A percentile compares a stretch with the other conserved stretches of the same genome.
Conservation (phyloP, 192 early-diverging fungal genomes). For the Gigaspora rosea region DNA sequence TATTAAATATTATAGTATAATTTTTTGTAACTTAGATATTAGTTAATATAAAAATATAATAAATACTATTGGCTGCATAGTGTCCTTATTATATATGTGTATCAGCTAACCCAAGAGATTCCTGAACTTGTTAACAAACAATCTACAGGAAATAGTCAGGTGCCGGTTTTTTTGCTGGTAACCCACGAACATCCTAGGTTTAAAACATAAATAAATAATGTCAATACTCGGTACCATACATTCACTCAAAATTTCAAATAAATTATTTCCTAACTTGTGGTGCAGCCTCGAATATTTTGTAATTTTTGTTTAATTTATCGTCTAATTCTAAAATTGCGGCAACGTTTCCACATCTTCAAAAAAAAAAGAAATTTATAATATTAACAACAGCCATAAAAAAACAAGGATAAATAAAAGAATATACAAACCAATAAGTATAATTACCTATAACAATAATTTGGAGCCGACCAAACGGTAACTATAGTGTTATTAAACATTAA, state of each 20-base stretch:
- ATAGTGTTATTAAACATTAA: slow-evolving; percentile 94
- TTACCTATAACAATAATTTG: slow-evolving; percentile 97
- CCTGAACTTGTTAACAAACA: too few species aligned
- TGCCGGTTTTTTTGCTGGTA: slow-evolving; percentile 6
- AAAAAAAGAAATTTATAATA: not conserved
- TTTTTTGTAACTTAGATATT: too few species aligned
- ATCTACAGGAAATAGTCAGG: slow-evolving; percentile 9
- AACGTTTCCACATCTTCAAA: slow-evolving; percentile 88
- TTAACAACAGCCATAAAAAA: not conserved
- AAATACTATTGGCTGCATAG: too few species aligned
- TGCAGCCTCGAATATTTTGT: slow-evolving; percentile 93
- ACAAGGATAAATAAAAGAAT: slow-evolving; percentile 13
- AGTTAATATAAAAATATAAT: too few species aligned
- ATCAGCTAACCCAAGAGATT: too few species aligned
- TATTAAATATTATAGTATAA: too few species aligned
- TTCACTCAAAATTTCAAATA: slow-evolving; percentile 13
- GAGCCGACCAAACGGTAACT: slow-evolving; percentile 98
- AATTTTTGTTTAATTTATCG: slow-evolving; percentile 83
- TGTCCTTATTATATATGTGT: too few species aligned
- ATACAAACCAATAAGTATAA: not conserved
- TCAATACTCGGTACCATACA: not conserved
- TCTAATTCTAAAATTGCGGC: slow-evolving; percentile 96
- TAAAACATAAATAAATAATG: not conserved
- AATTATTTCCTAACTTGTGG: slow-evolving; percentile 61
- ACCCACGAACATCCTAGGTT: slow-evolving; percentile 6